These are phyloP conservation scores for Mucor circinelloides DNA, from an alignment of 371 early-diverging fungal species.

Conservation along the genomic window DNA sequence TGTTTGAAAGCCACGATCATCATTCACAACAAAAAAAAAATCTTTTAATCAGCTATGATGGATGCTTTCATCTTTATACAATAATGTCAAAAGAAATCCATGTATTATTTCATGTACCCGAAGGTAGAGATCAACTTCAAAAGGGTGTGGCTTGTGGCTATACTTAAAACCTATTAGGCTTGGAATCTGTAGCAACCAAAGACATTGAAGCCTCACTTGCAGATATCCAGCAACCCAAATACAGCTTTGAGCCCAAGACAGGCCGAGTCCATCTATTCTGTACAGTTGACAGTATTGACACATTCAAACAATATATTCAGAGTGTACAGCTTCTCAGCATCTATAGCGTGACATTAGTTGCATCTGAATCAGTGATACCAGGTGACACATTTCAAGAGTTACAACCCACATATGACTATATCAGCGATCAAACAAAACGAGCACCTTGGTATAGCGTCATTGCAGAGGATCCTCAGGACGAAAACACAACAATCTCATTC, in stretches of 20 bases:
- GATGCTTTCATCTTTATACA: neutral
- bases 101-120: constrained; percentile 32
- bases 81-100: constrained; percentile 12
- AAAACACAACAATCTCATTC: constrained; percentile 19
- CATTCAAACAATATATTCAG: constrained; percentile 9
- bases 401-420: constrained; percentile 23
- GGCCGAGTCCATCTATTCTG: constrained; percentile 32
- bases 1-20: neutral
- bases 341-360: constrained; percentile 28
- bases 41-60: neutral
- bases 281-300: neutral
- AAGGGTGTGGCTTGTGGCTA: too few species aligned
- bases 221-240: neutral
- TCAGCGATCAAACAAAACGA: constrained; percentile 15
- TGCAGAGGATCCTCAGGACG: neutral
- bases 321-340: constrained; percentile 20
- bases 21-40: neutral
- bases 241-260: constrained; percentile 23
- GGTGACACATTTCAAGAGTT: constrained; percentile 15
- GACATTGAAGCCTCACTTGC: constrained; percentile 25
- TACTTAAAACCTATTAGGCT: constrained; percentile 16
- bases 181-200: constrained; percentile 28
- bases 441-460: constrained; percentile 22
- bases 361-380: constrained; percentile 25
- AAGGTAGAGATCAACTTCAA: constrained; percentile 10